phyloP scores from a whole-genome alignment of 768 basidiomycete species.

The Kwoniella sp. region DNA sequence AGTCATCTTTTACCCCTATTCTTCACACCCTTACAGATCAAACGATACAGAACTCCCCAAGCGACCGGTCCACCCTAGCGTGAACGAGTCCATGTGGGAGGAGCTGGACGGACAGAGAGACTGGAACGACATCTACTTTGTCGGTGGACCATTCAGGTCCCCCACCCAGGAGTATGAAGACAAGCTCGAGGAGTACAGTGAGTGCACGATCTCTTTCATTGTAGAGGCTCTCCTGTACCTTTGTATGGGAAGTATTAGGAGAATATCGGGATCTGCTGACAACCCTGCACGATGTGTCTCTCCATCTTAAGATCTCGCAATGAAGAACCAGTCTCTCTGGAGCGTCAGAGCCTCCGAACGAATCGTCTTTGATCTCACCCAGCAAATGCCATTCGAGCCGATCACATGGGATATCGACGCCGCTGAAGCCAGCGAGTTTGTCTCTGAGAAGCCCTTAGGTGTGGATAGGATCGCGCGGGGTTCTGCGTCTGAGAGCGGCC shows the following conservation, averaged over 20 bases:
- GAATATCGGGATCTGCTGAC: background rate
- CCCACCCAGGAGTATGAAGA: conserved; percentile 7
- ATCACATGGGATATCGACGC: background rate
- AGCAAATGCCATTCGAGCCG: conserved; percentile 6
- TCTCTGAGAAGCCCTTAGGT: background rate
- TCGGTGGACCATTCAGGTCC: conserved; percentile 5
- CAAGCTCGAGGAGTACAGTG: conserved; percentile 24
- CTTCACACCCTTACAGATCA: background rate
- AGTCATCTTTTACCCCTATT: too few relatives aligned
- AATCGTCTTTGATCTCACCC: conserved; percentile 26
- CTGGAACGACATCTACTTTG: conserved; percentile 25
- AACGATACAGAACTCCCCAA: conserved; percentile 24
- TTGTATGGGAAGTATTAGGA: too few relatives aligned
- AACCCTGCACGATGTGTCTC: background rate
- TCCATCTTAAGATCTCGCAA: conserved; percentile 20
- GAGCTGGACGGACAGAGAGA: background rate
- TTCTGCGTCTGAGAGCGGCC: too few relatives aligned
- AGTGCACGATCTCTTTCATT: background rate
- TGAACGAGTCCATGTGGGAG: conserved; percentile 4
- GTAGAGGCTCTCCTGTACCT: background rate
- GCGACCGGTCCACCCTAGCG: conserved; percentile 9
- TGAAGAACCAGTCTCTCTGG: conserved; percentile 30
- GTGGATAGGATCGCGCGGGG: background rate
- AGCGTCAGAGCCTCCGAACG: conserved; percentile 31
- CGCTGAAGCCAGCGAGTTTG: background rate